Percentiles rank a stretch among this genome's conserved stretches.
These are phyloP conservation scores for Stagonosporopsis rhizophila DNA, from an alignment of 2,329 filamentous ascomycete species.

Conservation along the genomic window DNA sequence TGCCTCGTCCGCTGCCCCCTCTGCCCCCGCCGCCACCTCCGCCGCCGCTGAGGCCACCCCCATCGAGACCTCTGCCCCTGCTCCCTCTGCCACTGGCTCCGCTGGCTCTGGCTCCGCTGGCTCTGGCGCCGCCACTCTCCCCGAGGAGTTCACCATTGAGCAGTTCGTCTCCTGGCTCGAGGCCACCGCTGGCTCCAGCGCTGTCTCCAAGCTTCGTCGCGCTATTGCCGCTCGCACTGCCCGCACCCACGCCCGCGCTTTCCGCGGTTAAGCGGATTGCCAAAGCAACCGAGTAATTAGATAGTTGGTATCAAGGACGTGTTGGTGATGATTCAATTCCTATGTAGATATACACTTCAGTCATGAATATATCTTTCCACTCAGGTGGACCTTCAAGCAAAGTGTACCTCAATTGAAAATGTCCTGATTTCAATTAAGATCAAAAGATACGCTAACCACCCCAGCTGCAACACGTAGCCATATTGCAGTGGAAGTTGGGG, in stretches of 20 bases:
- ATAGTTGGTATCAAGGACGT: not conserved
- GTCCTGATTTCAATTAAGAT: no score
- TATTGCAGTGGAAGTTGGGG: no score
- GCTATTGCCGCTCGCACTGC: constrained; percentile 31
- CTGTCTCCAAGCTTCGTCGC: constrained; percentile 34
- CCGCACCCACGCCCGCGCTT: constrained; percentile 39
- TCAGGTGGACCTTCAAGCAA: constrained; percentile 7
- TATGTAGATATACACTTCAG: constrained; percentile 41
- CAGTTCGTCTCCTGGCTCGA: constrained; percentile 44
- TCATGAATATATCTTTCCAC: constrained; percentile 28
- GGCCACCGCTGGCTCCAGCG: constrained; percentile 32
- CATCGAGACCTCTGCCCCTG: constrained; percentile 12
- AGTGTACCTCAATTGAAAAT: not conserved
- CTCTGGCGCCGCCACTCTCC: constrained; percentile 25
- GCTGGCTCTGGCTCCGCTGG: constrained; percentile 17
- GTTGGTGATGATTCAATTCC: constrained; percentile 27
- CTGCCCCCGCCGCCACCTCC: constrained; percentile 15
- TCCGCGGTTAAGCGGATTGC: constrained; percentile 27
- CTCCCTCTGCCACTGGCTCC: constrained; percentile 11
- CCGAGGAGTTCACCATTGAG: constrained; percentile 43
- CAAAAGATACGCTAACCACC: no score
- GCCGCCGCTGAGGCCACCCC: constrained; percentile 11
- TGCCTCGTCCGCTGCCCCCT: constrained; percentile 20
- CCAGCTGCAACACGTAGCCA: no score
- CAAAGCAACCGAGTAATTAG: not conserved